Conservation (phyloP, 148 eudicot species). For the Camellia granthamiana region DNA sequence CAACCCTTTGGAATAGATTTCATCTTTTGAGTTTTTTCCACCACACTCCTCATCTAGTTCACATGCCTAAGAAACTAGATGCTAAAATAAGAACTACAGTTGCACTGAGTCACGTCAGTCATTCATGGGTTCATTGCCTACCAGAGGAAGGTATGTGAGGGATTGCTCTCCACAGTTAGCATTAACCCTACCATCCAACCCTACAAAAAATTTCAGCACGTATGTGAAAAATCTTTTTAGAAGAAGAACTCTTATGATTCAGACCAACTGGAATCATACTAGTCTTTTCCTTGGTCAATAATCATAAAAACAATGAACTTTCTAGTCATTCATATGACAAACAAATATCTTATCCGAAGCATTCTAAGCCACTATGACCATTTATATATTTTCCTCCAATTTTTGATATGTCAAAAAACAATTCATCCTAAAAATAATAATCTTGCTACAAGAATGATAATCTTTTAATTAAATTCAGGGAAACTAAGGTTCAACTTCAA, state of each 20-base stretch:
- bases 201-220: neutral
- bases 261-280: neutral
- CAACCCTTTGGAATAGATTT: neutral
- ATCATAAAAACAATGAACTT: neutral
- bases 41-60: neutral
- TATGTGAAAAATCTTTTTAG: neutral
- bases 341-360: neutral
- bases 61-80: neutral
- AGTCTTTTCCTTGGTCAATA: neutral
- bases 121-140: neutral
- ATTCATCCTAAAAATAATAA: neutral
- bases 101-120: neutral
- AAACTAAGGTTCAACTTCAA: neutral
- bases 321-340: neutral
- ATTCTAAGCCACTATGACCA: neutral
- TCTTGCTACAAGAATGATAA: neutral
- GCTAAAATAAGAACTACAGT: constrained; percentile 9
- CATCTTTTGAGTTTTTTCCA: neutral
- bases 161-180: neutral
- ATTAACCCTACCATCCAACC: neutral
- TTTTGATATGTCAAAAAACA: neutral
- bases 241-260: neutral
- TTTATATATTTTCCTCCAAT: neutral
- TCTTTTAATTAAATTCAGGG: neutral
- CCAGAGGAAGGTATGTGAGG: constrained; percentile 3